These are phyloP conservation scores for Phytophthora idaei DNA, from an alignment of 352 stramenopile species.

Conservation along the genomic window DNA sequence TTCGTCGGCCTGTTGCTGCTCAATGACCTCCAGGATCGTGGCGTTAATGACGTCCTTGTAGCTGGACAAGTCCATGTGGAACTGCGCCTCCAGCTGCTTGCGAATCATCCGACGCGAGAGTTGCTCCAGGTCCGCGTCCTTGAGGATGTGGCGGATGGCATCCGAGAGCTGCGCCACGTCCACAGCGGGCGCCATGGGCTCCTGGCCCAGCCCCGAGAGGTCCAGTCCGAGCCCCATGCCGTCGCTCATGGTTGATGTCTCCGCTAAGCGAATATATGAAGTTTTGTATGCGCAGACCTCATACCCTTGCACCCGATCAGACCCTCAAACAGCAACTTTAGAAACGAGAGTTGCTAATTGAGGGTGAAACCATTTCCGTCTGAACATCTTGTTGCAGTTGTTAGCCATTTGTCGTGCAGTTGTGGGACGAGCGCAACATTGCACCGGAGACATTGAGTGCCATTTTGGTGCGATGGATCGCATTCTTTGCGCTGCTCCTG, in stretches of 20 bases:
- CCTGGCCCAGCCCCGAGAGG: conserved; percentile 55
- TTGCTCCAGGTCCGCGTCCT: conserved; percentile 83
- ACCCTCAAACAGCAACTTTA: conserved; percentile 8
- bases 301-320: background rate
- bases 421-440: conserved; percentile 3
- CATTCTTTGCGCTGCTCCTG: too few species aligned
- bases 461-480: background rate
- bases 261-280: conserved; percentile 8
- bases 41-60: conserved; percentile 89
- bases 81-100: conserved; percentile 84
- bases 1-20: conserved; percentile 75
- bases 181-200: conserved; percentile 44
- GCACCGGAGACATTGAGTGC: background rate
- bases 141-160: conserved; percentile 79
- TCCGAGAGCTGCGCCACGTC: conserved; percentile 68
- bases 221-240: conserved; percentile 64
- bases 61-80: conserved; percentile 73
- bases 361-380: background rate
- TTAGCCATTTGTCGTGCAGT: conserved; percentile 13
- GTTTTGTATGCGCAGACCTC: conserved; percentile 6
- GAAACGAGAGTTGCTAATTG: background rate
- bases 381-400: conserved; percentile 23
- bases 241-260: conserved; percentile 54
- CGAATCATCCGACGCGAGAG: conserved; percentile 88
- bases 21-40: conserved; percentile 81